phyloP scores from a whole-genome alignment of 768 basidiomycete species.

The Trametes gibbosa region DNA sequence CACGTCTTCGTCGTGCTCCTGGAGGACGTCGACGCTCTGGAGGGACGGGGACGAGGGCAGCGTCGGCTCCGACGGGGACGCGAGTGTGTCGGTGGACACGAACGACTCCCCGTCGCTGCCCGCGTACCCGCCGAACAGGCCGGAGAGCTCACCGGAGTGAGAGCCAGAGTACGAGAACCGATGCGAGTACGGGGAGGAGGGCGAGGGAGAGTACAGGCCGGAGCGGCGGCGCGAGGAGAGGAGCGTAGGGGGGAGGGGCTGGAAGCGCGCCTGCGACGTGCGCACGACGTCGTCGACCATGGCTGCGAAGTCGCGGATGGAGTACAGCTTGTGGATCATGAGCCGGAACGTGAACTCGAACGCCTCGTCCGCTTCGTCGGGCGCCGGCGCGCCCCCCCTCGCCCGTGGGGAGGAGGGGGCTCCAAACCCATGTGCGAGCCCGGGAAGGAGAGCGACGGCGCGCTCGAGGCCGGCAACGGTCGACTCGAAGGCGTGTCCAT shows the following conservation, averaged over 20 bases:
- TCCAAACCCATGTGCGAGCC: background rate
- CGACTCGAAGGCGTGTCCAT: constrained; percentile 3
- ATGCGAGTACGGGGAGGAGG: background rate
- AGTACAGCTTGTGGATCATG: constrained; percentile 67
- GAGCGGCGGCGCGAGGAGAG: background rate
- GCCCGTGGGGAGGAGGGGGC: too few species aligned
- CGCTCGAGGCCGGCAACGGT: constrained; percentile 11
- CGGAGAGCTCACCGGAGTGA: too few species aligned
- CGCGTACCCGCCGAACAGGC: too few species aligned
- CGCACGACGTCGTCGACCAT: constrained; percentile 21
- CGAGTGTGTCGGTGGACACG: background rate
- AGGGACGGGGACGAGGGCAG: constrained; percentile 7
- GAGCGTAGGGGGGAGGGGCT: constrained; percentile 36
- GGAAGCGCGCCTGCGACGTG: constrained; percentile 45
- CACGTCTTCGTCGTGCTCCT: background rate
- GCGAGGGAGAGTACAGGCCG: background rate
- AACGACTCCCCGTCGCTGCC: constrained; percentile 8
- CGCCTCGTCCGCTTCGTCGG: constrained; percentile 8
- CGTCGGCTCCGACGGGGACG: constrained; percentile 2
- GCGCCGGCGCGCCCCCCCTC: too few species aligned
- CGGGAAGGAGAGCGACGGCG: constrained; percentile 12
- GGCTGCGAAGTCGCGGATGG: constrained; percentile 54
- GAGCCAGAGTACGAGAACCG: background rate
- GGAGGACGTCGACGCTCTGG: background rate
- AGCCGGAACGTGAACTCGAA: constrained; percentile 57